Conservation (phyloP, 2,329 filamentous ascomycete species). For the Neofusicoccum laricinum region DNA sequence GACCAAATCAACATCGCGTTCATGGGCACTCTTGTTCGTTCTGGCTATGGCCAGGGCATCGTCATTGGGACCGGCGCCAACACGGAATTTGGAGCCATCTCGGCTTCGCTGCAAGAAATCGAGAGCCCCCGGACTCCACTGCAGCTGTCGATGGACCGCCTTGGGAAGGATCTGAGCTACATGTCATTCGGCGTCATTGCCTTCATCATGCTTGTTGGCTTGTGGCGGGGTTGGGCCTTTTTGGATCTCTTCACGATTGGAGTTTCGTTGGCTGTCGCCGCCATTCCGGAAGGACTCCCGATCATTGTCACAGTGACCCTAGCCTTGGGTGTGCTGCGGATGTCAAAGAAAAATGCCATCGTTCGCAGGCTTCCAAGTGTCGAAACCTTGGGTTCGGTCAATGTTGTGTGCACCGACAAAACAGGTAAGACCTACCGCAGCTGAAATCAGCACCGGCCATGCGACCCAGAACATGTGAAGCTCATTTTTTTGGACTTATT, state of each 20-base stretch:
- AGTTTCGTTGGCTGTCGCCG: constrained; percentile 91
- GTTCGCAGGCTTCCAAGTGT: constrained; percentile 95
- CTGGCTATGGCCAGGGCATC: constrained; percentile 90
- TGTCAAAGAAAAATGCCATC: constrained; percentile 94
- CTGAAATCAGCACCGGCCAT: neutral
- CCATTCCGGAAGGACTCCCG: constrained; percentile 91
- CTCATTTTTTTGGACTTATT: constrained; percentile 18
- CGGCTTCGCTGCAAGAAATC: constrained; percentile 87
- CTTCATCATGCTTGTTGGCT: constrained; percentile 85
- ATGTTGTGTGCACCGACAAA: constrained; percentile 99
- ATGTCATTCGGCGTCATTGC: constrained; percentile 94
- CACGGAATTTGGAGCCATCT: constrained; percentile 96
- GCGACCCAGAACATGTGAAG: neutral
- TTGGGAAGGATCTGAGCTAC: constrained; percentile 93
- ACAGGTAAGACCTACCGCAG: constrained; percentile 56
- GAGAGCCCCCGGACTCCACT: constrained; percentile 92
- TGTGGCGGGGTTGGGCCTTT: constrained; percentile 83
- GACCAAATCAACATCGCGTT: constrained; percentile 90
- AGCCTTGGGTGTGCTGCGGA: constrained; percentile 89
- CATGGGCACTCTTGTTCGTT: constrained; percentile 95
- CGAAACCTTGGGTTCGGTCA: constrained; percentile 96
- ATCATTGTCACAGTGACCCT: constrained; percentile 98
- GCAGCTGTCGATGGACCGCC: constrained; percentile 94
- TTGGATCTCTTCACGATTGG: constrained; percentile 97
- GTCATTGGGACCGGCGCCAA: constrained; percentile 94